A percentile compares a stretch with the other conserved stretches of the same genome.
These are phyloP conservation scores for Pleurotus citrinopileatus DNA, from an alignment of 768 basidiomycete species.

Conservation along the genomic window DNA sequence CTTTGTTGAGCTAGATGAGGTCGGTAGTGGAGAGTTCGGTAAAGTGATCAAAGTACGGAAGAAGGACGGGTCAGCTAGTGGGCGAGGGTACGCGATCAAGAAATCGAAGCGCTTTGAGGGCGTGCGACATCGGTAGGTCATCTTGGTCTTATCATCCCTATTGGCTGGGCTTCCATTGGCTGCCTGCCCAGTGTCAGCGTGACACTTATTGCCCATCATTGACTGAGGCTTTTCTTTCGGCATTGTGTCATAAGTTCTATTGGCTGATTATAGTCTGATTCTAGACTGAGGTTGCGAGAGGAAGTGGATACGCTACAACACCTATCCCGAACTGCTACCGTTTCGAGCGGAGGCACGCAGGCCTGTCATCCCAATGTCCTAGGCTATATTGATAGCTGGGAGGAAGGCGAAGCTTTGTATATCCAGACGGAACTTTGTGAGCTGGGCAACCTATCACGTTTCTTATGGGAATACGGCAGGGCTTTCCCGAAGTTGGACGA, in stretches of 20 bases:
- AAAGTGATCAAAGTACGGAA: conserved; percentile 79
- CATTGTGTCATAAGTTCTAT: conserved; percentile 5
- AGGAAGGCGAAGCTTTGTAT: conserved; percentile 82
- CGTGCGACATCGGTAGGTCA: conserved; percentile 77
- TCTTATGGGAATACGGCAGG: conserved; percentile 89
- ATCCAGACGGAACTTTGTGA: conserved; percentile 96
- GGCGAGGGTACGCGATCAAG: conserved; percentile 80
- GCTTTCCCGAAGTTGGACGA: conserved; percentile 85
- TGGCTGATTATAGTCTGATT: conserved; percentile 20
- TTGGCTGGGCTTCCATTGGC: conserved; percentile 14
- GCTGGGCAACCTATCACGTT: conserved; percentile 86
- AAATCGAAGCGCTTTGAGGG: conserved; percentile 93
- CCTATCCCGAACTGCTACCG: conserved; percentile 43
- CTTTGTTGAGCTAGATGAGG: conserved; percentile 74
- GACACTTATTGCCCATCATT: conserved; percentile 7
- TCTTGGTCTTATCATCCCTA: conserved; percentile 11
- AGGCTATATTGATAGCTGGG: conserved; percentile 93
- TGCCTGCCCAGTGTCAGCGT: background rate
- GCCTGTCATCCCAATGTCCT: conserved; percentile 78
- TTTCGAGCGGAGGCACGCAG: conserved; percentile 27
- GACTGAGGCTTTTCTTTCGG: background rate
- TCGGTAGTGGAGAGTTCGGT: conserved; percentile 93
- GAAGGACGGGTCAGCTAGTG: conserved; percentile 51
- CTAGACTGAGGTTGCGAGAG: conserved; percentile 82
- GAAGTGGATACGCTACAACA: conserved; percentile 91